Percentiles rank a stretch among this genome's conserved stretches.
phyloP scores from a whole-genome alignment of 768 basidiomycete species.

The Serendipita vermifera region DNA sequence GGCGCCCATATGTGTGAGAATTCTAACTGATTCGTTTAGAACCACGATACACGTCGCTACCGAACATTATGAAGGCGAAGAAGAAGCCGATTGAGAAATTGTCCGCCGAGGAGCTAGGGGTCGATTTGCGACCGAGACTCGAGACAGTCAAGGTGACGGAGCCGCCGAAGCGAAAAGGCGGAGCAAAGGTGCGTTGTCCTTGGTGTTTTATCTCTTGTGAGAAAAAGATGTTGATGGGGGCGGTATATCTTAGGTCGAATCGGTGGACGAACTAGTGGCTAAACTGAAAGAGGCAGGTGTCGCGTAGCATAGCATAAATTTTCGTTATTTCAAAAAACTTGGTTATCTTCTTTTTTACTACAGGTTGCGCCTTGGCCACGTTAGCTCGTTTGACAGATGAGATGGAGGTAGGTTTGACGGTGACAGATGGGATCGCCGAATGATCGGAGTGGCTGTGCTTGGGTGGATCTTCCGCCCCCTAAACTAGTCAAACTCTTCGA shows the following conservation, averaged over 20 bases:
- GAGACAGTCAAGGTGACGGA: slow-evolving; percentile 82
- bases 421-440: not conserved
- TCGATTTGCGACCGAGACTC: slow-evolving; percentile 71
- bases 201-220: not conserved
- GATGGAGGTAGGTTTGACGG: not conserved
- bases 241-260: slow-evolving; percentile 40
- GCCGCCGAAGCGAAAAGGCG: slow-evolving; percentile 82
- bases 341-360: not conserved
- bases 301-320: slow-evolving; percentile 1
- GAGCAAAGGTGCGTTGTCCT: slow-evolving; percentile 55
- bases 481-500: slow-evolving; percentile 33
- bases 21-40: slow-evolving; percentile 33
- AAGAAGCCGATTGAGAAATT: slow-evolving; percentile 91
- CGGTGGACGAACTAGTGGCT: slow-evolving; percentile 76
- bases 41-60: slow-evolving; percentile 93
- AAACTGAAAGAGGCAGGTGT: slow-evolving; percentile 82
- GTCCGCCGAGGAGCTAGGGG: slow-evolving; percentile 59
- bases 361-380: not conserved
- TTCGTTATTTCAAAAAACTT: not conserved
- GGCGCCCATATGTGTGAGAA: not conserved
- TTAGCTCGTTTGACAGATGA: not conserved
- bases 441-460: not conserved
- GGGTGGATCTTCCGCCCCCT: not conserved
- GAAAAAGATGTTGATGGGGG: not conserved
- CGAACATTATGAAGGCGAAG: slow-evolving; percentile 99